A percentile compares a stretch with the other conserved stretches of the same genome.
phyloP scores from a whole-genome alignment of 2,329 filamentous ascomycete genomes.

The Stagonosporopsis rhizophila region DNA sequence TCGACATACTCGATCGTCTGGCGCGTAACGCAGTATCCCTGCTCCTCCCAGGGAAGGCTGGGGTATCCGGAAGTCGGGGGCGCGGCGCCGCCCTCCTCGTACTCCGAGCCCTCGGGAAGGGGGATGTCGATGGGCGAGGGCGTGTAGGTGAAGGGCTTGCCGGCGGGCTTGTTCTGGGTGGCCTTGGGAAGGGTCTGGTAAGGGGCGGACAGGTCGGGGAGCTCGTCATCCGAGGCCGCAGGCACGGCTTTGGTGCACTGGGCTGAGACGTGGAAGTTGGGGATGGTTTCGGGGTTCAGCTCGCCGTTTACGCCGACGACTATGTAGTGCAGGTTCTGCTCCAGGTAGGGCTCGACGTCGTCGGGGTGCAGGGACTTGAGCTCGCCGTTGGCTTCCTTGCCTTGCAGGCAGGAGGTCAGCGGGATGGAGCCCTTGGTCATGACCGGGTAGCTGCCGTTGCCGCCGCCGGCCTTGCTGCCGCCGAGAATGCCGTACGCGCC shows the following conservation, averaged over 20 bases:
- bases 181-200: conserved; percentile 37
- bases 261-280: conserved; percentile 45
- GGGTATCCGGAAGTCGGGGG: conserved; percentile 25
- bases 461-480: conserved; percentile 31
- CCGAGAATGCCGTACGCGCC: conserved; percentile 46
- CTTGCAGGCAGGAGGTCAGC: conserved; percentile 45
- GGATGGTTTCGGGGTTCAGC: conserved; percentile 36
- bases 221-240: conserved; percentile 31
- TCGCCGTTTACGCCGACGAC: conserved; percentile 43
- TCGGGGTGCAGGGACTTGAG: conserved; percentile 43
- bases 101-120: conserved; percentile 24
- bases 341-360: conserved; percentile 44
- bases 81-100: conserved; percentile 15
- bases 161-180: conserved; percentile 39
- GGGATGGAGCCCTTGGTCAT: conserved; percentile 44
- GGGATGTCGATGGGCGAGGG: conserved; percentile 30
- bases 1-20: conserved; percentile 47
- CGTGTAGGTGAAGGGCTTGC: conserved; percentile 39
- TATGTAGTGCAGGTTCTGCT: conserved; percentile 45
- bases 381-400: conserved; percentile 39
- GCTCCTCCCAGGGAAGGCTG: conserved; percentile 33
- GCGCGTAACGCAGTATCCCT: conserved; percentile 41
- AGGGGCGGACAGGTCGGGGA: conserved; percentile 39
- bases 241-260: conserved; percentile 41
- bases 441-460: conserved; percentile 34